These are phyloP conservation scores for Xylaria telfairii DNA, from an alignment of 495 filamentous ascomycete species.

Conservation along the genomic window DNA sequence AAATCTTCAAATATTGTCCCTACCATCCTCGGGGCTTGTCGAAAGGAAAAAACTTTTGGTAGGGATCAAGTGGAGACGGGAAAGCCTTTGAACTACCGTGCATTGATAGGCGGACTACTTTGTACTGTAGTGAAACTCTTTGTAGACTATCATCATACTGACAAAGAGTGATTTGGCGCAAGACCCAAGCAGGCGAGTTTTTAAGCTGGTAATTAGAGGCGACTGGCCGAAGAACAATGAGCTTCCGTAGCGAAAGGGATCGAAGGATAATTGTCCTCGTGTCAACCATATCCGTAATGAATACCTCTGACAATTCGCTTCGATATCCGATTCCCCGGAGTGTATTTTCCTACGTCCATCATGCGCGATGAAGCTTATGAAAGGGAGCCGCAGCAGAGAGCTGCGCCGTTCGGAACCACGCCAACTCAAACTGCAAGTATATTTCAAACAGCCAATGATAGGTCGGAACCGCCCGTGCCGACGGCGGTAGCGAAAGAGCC, in stretches of 20 bases:
- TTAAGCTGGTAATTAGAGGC: background rate
- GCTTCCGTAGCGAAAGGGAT: conserved; percentile 14
- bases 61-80: background rate
- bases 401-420: conserved; percentile 32
- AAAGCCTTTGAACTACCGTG: conserved; percentile 8
- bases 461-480: conserved; percentile 24
- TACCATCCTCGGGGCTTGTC: background rate
- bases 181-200: background rate
- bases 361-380: conserved; percentile 32
- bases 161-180: conserved; percentile 27
- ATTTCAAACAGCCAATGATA: conserved; percentile 12
- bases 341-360: background rate
- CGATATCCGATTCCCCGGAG: background rate
- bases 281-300: background rate
- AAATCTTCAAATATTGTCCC: background rate
- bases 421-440: conserved; percentile 27
- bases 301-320: background rate
- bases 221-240: conserved; percentile 32
- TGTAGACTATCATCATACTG: background rate
- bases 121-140: conserved; percentile 21
- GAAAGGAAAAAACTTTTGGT: background rate
- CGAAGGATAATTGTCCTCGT: background rate
- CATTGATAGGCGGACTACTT: conserved; percentile 13
- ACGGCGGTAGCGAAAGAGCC: conserved; percentile 4
- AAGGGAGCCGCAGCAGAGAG: conserved; percentile 26